These are phyloP conservation scores for Meira nashicola DNA, from an alignment of 1,284 basidiomycete genomes.

Conservation along the genomic window DNA sequence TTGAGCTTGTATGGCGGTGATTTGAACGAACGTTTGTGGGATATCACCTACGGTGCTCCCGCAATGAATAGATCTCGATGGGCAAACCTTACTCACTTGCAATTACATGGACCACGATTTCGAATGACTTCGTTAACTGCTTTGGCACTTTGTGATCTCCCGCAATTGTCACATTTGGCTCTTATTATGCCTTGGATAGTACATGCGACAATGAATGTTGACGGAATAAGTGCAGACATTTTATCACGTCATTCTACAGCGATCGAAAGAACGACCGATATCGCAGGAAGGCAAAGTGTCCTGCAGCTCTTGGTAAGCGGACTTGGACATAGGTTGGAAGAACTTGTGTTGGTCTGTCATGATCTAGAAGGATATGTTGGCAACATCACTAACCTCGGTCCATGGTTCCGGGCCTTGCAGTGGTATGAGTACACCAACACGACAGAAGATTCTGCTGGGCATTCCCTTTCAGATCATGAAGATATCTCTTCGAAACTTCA, in stretches of 20 bases:
- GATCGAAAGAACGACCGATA: not conserved
- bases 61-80: not conserved
- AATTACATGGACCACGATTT: slow-evolving; percentile 9
- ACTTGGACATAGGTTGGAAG: not conserved
- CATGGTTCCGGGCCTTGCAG: slow-evolving; percentile 4
- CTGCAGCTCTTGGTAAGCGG: slow-evolving; percentile 1
- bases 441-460: no score
- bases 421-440: not conserved
- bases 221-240: not conserved
- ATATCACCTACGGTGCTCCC: not conserved
- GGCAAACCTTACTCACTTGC: slow-evolving; percentile 10
- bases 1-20: slow-evolving; percentile 6
- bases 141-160: not conserved
- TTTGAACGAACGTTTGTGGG: slow-evolving; percentile 7
- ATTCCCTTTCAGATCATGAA: no score
- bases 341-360: not conserved
- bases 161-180: slow-evolving; percentile 1
- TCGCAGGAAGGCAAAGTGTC: not conserved
- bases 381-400: not conserved
- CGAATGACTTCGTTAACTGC: not conserved
- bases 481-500: not conserved
- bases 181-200: slow-evolving; percentile 7
- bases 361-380: slow-evolving; percentile 7
- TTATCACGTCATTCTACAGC: no score
- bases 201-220: not conserved